Evolutionary conservation across 2,329 filamentous ascomycete species (phyloP).

Genomic region (Cercospora janseana): DNA sequence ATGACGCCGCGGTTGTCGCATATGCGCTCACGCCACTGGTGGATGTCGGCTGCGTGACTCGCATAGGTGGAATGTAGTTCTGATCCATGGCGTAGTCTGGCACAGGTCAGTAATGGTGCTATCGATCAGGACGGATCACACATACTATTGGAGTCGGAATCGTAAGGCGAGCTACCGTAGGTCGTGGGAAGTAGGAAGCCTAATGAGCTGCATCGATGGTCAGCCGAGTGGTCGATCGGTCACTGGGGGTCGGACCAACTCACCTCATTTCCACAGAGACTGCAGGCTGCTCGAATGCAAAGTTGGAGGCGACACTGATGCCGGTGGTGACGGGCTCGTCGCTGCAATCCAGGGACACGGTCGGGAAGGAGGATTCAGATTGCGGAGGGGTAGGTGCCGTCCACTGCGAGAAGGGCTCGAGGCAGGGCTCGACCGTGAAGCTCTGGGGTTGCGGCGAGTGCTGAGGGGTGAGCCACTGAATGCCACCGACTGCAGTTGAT

Average conservation of each 20-base stretch:
- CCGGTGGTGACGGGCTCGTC: slow-evolving; percentile 30
- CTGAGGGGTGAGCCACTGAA: slow-evolving; percentile 36
- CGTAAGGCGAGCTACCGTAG: slow-evolving; percentile 34
- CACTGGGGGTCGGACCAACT: slow-evolving; percentile 14
- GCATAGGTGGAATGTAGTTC: slow-evolving; percentile 37
- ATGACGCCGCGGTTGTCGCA: slow-evolving; percentile 29
- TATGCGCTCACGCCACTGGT: slow-evolving; percentile 30
- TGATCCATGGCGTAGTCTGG: slow-evolving; percentile 36
- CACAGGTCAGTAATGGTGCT: slow-evolving; percentile 12
- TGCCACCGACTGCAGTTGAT: slow-evolving; percentile 16
- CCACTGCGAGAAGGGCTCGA: slow-evolving; percentile 36
- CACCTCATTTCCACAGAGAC: slow-evolving; percentile 39
- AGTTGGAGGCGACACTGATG: slow-evolving; percentile 26
- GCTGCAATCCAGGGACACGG: slow-evolving; percentile 32
- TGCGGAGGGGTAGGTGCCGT: slow-evolving; percentile 36
- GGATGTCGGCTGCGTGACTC: slow-evolving; percentile 32
- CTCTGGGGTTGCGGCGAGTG: slow-evolving; percentile 35
- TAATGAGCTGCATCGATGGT: slow-evolving; percentile 33
- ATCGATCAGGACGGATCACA: slow-evolving; percentile 13
- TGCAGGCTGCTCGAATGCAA: slow-evolving; percentile 32
- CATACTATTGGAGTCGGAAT: slow-evolving; percentile 36
- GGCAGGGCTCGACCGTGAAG: slow-evolving; percentile 26
- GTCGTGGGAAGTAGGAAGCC: slow-evolving; percentile 39
- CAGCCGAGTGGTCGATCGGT: slow-evolving; percentile 19
- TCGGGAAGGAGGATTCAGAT: slow-evolving; percentile 37